A percentile compares a stretch with the other conserved stretches of the same genome.
phyloP scores from a whole-genome alignment of 306 rosid species.

The Ormosia semicastrata region DNA sequence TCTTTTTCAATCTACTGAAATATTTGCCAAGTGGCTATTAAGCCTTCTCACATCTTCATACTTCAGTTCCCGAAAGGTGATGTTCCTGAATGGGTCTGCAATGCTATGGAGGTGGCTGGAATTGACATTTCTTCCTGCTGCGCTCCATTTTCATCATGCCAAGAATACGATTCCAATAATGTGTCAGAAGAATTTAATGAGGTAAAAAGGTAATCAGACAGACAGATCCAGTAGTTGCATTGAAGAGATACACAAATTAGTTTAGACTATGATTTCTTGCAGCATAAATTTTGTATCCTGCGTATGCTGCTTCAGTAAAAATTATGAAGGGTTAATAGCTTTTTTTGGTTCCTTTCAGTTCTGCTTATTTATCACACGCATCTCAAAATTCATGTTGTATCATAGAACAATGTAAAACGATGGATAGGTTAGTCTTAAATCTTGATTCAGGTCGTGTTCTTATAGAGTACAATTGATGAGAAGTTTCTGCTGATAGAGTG shows the following conservation, averaged over 20 bases:
- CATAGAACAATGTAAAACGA: background rate
- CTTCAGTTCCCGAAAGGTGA: slow-evolving; percentile 85
- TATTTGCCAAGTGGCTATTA: background rate
- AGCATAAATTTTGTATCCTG: slow-evolving; percentile 55
- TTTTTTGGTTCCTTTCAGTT: background rate
- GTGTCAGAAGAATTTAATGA: background rate
- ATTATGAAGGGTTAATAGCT: background rate
- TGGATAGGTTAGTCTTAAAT: background rate
- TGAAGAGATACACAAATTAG: slow-evolving; percentile 3
- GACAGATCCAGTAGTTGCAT: slow-evolving; percentile 13
- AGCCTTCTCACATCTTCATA: background rate
- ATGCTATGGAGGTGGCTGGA: slow-evolving; percentile 99
- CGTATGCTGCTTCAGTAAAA: slow-evolving; percentile 41
- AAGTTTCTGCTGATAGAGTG: background rate
- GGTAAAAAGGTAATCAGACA: background rate
- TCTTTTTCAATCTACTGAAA: background rate
- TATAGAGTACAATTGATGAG: background rate
- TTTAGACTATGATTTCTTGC: slow-evolving; percentile 23
- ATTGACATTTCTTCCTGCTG: slow-evolving; percentile 86
- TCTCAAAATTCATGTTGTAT: background rate
- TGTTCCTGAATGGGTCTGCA: slow-evolving; percentile 91
- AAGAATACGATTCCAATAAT: slow-evolving; percentile 22
- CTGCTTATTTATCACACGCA: background rate
- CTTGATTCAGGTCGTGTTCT: background rate
- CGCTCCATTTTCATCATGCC: slow-evolving; percentile 37